A percentile compares a stretch with the other conserved stretches of the same genome.
phyloP scores from a whole-genome alignment of 768 basidiomycete species.

The Boletus subparvulus region DNA sequence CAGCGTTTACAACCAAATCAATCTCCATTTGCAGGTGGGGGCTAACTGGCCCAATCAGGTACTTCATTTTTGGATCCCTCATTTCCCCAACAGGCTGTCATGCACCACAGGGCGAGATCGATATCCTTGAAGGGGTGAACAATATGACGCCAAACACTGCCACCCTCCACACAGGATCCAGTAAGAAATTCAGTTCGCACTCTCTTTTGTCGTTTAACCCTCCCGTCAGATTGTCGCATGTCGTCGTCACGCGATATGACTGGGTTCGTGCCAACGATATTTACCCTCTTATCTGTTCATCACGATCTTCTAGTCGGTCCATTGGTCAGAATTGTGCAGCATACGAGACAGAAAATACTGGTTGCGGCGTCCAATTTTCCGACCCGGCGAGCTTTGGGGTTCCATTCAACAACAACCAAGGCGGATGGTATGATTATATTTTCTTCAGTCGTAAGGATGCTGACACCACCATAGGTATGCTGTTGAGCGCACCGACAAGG shows the following conservation, averaged over 20 bases:
- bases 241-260: conserved; percentile 16
- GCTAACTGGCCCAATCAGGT: conserved; percentile 21
- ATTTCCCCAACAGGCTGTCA: not conserved
- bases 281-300: not conserved
- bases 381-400: conserved; percentile 19
- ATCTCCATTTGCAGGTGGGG: conserved; percentile 10
- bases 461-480: conserved; percentile 38
- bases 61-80: not conserved
- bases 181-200: conserved; percentile 8
- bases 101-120: conserved; percentile 39
- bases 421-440: conserved; percentile 36
- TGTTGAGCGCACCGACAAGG: conserved; percentile 32
- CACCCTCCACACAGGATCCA: conserved; percentile 29
- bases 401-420: conserved; percentile 32
- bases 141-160: conserved; percentile 34
- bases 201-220: not conserved
- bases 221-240: conserved; percentile 22
- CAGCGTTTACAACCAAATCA: no score
- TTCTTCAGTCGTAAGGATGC: not conserved
- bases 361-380: conserved; percentile 22
- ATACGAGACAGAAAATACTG: conserved; percentile 20
- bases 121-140: conserved; percentile 52
- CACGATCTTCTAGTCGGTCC: conserved; percentile 7
- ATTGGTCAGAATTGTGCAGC: conserved; percentile 20
- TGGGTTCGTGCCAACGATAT: conserved; percentile 12